Evolutionary conservation across 805 yeast species (phyloP), one percentile per base, ranked within the genome.

Genomic region (Pichia rugopelliculosa): DNA sequence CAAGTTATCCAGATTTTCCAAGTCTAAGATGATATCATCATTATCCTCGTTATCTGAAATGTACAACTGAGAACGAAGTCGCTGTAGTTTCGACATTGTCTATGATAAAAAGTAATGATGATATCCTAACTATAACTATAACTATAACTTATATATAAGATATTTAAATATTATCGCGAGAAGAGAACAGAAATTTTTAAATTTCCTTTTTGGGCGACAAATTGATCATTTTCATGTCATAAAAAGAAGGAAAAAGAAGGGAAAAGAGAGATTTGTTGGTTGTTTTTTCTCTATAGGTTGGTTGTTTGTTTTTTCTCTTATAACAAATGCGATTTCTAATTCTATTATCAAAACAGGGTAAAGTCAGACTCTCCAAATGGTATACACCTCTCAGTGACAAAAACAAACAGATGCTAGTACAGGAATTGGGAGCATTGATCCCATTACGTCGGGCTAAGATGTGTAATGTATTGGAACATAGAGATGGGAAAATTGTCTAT

Each of bases 301-400:
- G 4, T 34, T 17, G 9, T 34, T 36, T 3, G 10, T 24, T 6
- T 36, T 18, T 13, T 53, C 44, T n/a, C 34, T 5, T n/a, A 1
- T n/a, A 9, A 11, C 34, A 30, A 30, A 30, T 30, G 34, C 34
- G 34, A 15, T 95, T 85, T 64, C 59, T 91, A 46, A 73, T 95
- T 42, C 70, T 93, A 45, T 75, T 91, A 15, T 90, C 97, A 13
- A 79, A 96, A 56, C 99, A 93, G 64, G 99, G 99, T 25, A 93
- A 91, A 66, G 89, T 89, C 27, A 75, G 99, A 57, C 75, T 95
- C 33, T 79, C 95, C 34, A 90, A 90, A 69, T 93, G 99, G 99
- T 93, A 88, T 64, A 76, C 77, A 45, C 80, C 96, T 26, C 72
- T 83, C 41, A 75, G 85, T n/a, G 84, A 84, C 57, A 88, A 87